Evolutionary conservation across 2,329 filamentous ascomycete genomes (phyloP).

Genomic region (Cladophialophora carrionii): DNA sequence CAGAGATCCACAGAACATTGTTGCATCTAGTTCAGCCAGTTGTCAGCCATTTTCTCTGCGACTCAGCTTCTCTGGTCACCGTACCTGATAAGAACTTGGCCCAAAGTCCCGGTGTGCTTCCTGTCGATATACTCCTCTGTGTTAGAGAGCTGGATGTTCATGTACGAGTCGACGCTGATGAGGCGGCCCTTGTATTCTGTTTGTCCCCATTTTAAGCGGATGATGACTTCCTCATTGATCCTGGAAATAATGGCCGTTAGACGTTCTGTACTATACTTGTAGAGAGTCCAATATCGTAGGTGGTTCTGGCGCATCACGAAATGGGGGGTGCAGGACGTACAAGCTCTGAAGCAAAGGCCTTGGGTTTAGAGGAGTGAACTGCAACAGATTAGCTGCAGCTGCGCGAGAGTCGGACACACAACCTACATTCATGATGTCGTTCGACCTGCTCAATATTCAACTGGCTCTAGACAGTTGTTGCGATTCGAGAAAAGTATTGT

Average conservation of each 20-base stretch:
- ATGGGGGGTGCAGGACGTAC: conserved; percentile 56
- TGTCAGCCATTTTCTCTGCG: not conserved
- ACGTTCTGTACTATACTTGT: not conserved
- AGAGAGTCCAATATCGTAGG: not conserved
- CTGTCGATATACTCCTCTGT: conserved; percentile 92
- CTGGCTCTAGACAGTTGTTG: not conserved
- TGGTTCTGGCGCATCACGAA: not conserved
- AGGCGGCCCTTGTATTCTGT: conserved; percentile 95
- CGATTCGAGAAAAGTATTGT: not conserved
- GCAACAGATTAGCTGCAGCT: conserved; percentile 37
- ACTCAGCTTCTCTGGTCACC: conserved; percentile 35
- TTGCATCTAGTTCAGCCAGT: conserved; percentile 65
- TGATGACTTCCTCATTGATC: conserved; percentile 85
- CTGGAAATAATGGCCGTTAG: conserved; percentile 48
- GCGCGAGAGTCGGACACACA: not conserved
- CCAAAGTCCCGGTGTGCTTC: conserved; percentile 80
- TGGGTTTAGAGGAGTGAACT: conserved; percentile 94
- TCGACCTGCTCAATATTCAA: not conserved
- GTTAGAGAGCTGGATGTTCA: conserved; percentile 93
- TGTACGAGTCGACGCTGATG: conserved; percentile 94
- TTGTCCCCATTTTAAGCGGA: conserved; percentile 96
- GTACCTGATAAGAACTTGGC: conserved; percentile 89
- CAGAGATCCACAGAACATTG: conserved; percentile 91
- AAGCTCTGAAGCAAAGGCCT: conserved; percentile 93
- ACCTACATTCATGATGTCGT: conserved; percentile 47